Conservation (phyloP, 1,139 yeast species). For the Geotrichum restrictum region DNA sequence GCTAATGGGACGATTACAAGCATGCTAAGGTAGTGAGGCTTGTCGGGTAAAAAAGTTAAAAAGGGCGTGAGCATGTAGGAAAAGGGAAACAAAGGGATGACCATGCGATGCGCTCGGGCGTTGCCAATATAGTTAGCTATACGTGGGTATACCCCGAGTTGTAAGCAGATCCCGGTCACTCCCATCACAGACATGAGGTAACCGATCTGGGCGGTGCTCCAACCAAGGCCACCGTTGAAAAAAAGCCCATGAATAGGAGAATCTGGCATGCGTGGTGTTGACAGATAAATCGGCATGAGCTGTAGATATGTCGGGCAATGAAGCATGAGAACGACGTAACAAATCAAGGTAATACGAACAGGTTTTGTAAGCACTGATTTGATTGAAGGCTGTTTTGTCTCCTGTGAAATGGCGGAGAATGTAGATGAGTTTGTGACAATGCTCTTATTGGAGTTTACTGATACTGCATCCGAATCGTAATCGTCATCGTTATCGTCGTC, state of each 20-base stretch:
- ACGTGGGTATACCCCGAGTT: slow-evolving; percentile 51
- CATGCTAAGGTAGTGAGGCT: slow-evolving; percentile 1
- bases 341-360: slow-evolving; percentile 29
- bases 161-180: slow-evolving; percentile 49
- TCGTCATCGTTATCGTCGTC: slow-evolving; percentile 8
- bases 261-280: slow-evolving; percentile 44
- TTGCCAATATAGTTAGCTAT: slow-evolving; percentile 51
- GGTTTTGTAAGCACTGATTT: slow-evolving; percentile 30
- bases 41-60: slow-evolving; percentile 42
- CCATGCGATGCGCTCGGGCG: slow-evolving; percentile 45
- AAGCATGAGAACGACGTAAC: slow-evolving; percentile 40
- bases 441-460: background rate
- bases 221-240: slow-evolving; percentile 51
- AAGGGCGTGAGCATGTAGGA: slow-evolving; percentile 52
- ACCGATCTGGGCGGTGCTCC: slow-evolving; percentile 50
- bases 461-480: background rate
- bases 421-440: background rate
- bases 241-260: slow-evolving; percentile 33
- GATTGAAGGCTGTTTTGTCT: background rate
- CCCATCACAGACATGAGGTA: slow-evolving; percentile 54
- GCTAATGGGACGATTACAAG: slow-evolving; percentile 17
- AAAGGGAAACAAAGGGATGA: slow-evolving; percentile 48
- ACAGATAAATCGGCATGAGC: slow-evolving; percentile 56
- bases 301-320: slow-evolving; percentile 54
- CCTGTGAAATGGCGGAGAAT: background rate